Conservation (phyloP, 306 rosid genomes). For the Trifolium subterraneum region DNA sequence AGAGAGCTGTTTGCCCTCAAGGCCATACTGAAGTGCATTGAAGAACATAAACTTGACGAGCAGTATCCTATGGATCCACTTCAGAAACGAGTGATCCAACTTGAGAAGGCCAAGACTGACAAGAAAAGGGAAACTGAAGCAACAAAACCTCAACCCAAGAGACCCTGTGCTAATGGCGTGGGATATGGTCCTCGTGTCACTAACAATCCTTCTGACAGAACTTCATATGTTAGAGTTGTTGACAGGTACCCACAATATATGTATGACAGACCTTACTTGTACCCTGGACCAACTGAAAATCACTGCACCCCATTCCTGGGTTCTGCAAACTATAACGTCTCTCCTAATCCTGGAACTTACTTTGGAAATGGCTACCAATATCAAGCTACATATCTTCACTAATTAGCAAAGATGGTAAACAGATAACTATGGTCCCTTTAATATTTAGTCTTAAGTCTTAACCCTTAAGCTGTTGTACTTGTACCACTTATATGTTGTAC, state of each 20-base stretch:
- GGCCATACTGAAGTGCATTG: slow-evolving; percentile 81
- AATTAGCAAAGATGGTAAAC: slow-evolving; percentile 60
- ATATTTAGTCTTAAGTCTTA: slow-evolving; percentile 80
- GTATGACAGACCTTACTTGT: slow-evolving; percentile 77
- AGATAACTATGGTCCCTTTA: slow-evolving; percentile 70
- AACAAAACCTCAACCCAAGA: slow-evolving; percentile 91
- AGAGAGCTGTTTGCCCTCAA: slow-evolving; percentile 90
- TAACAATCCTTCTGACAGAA: slow-evolving; percentile 68
- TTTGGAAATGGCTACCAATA: slow-evolving; percentile 90
- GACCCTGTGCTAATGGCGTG: slow-evolving; percentile 84
- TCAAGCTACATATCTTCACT: slow-evolving; percentile 93
- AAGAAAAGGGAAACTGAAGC: slow-evolving; percentile 90
- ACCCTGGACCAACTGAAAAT: slow-evolving; percentile 72
- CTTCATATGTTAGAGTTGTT: slow-evolving; percentile 73
- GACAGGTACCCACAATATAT: slow-evolving; percentile 87
- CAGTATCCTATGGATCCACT: slow-evolving; percentile 82
- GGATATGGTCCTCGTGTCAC: slow-evolving; percentile 74
- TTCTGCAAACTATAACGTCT: slow-evolving; percentile 71
- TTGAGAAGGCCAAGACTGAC: slow-evolving; percentile 96
- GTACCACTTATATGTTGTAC: slow-evolving; percentile 47
- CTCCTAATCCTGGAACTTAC: slow-evolving; percentile 86
- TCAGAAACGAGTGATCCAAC: slow-evolving; percentile 71
- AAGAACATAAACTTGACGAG: slow-evolving; percentile 94
- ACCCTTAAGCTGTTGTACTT: slow-evolving; percentile 60
- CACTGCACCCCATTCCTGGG: slow-evolving; percentile 72